Percentiles rank a stretch among this genome's conserved stretches.
These are phyloP conservation scores for Isatis lusitanica DNA, from an alignment of 441 rosid genomes.

Conservation along the genomic window DNA sequence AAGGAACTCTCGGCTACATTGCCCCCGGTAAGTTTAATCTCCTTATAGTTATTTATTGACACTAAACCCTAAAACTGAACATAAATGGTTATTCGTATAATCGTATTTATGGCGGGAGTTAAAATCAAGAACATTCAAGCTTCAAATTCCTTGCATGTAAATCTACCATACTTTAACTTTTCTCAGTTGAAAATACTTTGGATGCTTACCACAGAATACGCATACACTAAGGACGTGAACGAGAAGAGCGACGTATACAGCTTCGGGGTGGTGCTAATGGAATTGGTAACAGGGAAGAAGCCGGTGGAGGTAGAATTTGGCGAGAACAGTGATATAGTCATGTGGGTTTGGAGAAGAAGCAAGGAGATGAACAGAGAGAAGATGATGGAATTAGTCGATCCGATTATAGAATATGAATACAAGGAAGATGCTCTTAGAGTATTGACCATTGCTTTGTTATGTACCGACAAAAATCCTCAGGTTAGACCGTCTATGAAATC, in stretches of 20 bases:
- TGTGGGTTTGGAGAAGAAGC: constrained; percentile 42
- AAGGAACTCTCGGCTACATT: constrained; percentile 65
- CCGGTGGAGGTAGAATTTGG: constrained; percentile 50
- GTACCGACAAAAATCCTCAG: constrained; percentile 47
- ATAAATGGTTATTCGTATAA: not conserved
- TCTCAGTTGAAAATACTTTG: not conserved
- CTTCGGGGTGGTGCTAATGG: constrained; percentile 67
- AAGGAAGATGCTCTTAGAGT: constrained; percentile 47
- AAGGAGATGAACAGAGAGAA: constrained; percentile 36
- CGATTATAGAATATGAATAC: constrained; percentile 29
- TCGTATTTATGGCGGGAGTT: not conserved
- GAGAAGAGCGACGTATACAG: constrained; percentile 70
- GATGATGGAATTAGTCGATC: constrained; percentile 42
- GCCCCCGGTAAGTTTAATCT: constrained; percentile 55
- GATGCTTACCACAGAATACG: constrained; percentile 42
- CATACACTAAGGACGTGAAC: constrained; percentile 43
- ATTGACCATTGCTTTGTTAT: constrained; percentile 46
- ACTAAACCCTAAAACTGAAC: not conserved
- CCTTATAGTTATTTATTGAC: not conserved
- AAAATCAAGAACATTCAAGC: not conserved
- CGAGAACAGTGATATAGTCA: constrained; percentile 49
- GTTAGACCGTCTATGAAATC: constrained; percentile 55
- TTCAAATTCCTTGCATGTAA: not conserved
- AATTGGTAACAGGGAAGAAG: constrained; percentile 58
- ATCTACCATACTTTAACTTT: not conserved